Percentiles rank a stretch among this genome's conserved stretches.
Conservation (phyloP, 257 asterid species). For the Oldenlandia corymbosa region DNA sequence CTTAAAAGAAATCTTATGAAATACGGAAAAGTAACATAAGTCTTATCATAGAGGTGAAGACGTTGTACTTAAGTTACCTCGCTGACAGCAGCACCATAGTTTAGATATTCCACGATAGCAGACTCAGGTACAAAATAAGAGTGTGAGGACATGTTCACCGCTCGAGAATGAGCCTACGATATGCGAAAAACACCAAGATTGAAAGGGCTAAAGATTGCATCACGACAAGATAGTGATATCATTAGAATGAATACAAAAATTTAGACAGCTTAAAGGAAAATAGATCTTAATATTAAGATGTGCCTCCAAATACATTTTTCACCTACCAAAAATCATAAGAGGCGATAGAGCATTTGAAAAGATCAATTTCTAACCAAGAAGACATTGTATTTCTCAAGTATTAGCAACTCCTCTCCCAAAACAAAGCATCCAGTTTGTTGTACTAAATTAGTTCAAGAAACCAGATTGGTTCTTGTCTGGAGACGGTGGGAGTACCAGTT, state of each 20-base stretch:
- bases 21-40: no score
- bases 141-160: slow-evolving; percentile 46
- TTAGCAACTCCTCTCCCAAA: no score
- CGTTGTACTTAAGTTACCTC: slow-evolving; percentile 38
- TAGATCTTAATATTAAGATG: slow-evolving; percentile 1
- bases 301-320: neutral
- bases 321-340: neutral
- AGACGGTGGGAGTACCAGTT: no score
- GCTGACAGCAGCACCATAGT: slow-evolving; percentile 62
- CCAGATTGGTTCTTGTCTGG: no score
- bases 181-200: neutral
- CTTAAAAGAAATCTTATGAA: no score
- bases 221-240: neutral
- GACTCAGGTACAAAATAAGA: slow-evolving; percentile 46
- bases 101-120: slow-evolving; percentile 36
- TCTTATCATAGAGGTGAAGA: neutral
- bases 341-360: neutral
- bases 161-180: slow-evolving; percentile 44
- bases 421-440: neutral
- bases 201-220: neutral
- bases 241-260: neutral
- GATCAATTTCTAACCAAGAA: neutral
- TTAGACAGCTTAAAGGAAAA: neutral
- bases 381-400: neutral
- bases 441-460: no score